phyloP scores from a whole-genome alignment of 2,329 filamentous ascomycete genomes.

The Apiospora kogelbergensis region DNA sequence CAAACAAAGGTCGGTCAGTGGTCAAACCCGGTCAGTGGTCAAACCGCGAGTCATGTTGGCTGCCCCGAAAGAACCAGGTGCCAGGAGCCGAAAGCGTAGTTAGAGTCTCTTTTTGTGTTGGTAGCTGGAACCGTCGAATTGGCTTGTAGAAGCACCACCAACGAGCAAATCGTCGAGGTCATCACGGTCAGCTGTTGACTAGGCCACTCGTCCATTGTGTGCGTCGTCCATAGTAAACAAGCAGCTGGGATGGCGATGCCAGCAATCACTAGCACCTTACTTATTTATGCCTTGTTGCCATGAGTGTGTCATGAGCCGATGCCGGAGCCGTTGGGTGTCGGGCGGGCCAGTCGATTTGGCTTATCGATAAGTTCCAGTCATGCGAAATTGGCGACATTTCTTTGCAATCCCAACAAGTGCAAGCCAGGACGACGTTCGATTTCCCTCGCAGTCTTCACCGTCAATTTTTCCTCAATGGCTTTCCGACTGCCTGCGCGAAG shows the following conservation, averaged over 20 bases:
- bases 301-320: not conserved
- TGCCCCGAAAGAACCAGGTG: not conserved
- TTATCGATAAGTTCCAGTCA: not conserved
- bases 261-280: not conserved
- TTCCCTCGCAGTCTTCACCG: not conserved
- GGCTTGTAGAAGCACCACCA: not conserved
- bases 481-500: conserved; percentile 24
- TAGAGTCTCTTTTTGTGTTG: not conserved
- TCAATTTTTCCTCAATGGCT: conserved; percentile 21
- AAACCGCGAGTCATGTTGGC: not conserved
- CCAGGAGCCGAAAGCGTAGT: not conserved
- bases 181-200: not conserved
- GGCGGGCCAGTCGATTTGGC: not conserved
- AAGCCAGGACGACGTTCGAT: not conserved
- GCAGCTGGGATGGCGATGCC: not conserved
- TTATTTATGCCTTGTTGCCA: too few species aligned
- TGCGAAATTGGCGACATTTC: not conserved
- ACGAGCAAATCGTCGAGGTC: not conserved
- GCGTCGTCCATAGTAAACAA: not conserved
- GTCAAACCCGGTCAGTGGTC: not conserved
- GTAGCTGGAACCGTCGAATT: not conserved
- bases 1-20: not conserved
- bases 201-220: not conserved
- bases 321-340: not conserved
- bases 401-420: not conserved